Evolutionary conservation across 176 grass and related monocot genomes (phyloP).

Genomic region (Pharus latifolius): DNA sequence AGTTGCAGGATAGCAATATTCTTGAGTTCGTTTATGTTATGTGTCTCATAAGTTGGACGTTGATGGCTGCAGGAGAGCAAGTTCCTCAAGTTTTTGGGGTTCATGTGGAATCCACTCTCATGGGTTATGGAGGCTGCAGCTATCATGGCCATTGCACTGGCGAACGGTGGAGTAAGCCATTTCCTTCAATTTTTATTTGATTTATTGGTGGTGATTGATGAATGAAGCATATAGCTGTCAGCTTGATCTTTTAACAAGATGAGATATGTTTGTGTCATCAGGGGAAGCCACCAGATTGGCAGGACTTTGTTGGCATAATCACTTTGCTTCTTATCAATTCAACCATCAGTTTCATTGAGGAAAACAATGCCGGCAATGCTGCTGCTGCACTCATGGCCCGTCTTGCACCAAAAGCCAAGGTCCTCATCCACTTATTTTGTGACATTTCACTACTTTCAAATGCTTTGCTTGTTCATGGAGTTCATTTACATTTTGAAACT

Average conservation of each 20-base stretch:
- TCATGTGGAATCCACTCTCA: slow-evolving; percentile 58
- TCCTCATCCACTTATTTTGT: not conserved
- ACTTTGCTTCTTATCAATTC: slow-evolving; percentile 39
- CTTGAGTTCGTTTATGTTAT: not conserved
- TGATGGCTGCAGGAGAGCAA: slow-evolving; percentile 42
- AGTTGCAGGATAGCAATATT: not conserved
- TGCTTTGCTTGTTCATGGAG: not conserved
- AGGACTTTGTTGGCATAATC: slow-evolving; percentile 50
- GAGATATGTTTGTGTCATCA: not conserved
- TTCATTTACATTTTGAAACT: not conserved
- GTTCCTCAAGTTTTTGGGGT: slow-evolving; percentile 38
- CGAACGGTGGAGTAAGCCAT: slow-evolving; percentile 39
- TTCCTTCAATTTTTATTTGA: not conserved
- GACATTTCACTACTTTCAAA: not conserved
- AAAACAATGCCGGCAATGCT: slow-evolving; percentile 44
- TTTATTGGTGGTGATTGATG: not conserved
- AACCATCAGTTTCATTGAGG: slow-evolving; percentile 49
- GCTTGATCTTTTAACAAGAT: not conserved
- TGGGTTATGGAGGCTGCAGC: slow-evolving; percentile 57
- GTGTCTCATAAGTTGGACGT: not conserved
- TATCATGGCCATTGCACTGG: slow-evolving; percentile 46
- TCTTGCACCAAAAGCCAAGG: slow-evolving; percentile 51
- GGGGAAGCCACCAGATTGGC: slow-evolving; percentile 52
- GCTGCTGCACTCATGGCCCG: slow-evolving; percentile 45
- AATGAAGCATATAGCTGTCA: not conserved